Evolutionary conservation across 2,329 filamentous ascomycete species (phyloP).

Genomic region (Fusarium torreyae): DNA sequence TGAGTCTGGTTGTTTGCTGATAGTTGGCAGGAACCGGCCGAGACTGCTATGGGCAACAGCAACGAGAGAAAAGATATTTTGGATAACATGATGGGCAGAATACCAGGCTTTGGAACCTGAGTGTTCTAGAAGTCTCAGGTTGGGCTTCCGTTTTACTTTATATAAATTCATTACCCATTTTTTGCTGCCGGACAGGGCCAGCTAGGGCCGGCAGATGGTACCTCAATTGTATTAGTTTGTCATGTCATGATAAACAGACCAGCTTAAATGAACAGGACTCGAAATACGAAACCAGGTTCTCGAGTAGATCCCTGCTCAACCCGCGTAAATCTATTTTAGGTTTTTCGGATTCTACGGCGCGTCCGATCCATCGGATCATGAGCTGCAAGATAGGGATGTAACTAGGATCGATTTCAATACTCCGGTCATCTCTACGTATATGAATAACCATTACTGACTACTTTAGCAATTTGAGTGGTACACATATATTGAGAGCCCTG

Average conservation of each 20-base stretch:
- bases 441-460: too few relatives aligned
- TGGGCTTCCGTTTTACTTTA: background rate
- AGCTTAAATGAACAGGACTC: constrained; percentile 1
- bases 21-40: background rate
- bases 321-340: too few relatives aligned
- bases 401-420: too few relatives aligned
- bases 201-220: background rate
- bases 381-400: too few relatives aligned
- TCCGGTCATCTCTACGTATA: too few relatives aligned
- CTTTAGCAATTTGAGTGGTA: too few relatives aligned
- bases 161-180: background rate
- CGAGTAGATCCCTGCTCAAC: background rate
- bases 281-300: background rate
- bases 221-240: background rate
- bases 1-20: too few relatives aligned
- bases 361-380: too few relatives aligned
- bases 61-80: background rate
- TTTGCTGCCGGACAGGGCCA: background rate
- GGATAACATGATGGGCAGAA: background rate
- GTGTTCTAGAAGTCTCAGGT: background rate
- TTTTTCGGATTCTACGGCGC: background rate
- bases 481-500: too few relatives aligned
- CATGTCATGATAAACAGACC: background rate
- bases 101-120: background rate
- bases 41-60: background rate